Base-by-base conservation (phyloP, 2,329 filamentous ascomycete species). In the Zymoseptoria crescenta region DNA sequence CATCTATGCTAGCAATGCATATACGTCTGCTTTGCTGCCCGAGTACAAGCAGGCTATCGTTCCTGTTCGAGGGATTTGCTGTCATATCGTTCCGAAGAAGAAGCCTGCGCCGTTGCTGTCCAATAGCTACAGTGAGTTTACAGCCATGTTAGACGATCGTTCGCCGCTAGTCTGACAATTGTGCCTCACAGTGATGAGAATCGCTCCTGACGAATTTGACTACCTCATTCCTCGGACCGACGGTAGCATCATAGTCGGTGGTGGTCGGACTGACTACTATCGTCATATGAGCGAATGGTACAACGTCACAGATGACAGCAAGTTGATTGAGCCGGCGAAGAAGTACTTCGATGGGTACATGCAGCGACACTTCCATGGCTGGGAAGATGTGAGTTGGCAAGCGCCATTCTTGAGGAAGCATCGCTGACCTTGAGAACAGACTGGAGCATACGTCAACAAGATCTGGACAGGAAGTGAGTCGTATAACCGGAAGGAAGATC, bases 301-400 rank as follows among this genome's bases (percentile, higher is more conserved):
- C 60, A 70, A 75, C 19, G 78, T 76, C 49, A 72, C 71, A 4
- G 76, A 81, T 54, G 81, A 83, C 64, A 70, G 72, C 4, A 70
- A 68, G 4, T 64, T 78, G 3, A 78, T 83, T n/a, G 72, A 74
- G 3, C 61, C 69, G 0, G 76, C 76, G 0, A 70, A 71, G 35
- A 54, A 68, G 24, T 78, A 81, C 65, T 83, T 80, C 61, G 71
- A 77, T 21, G 71, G 71, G 0, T 80, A 79, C 56, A 81, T 82
- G 75, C 76, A 78, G 60, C 67, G 73, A 4, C 73, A 74, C 53
- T 81, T 81, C 57, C 67, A 61, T 0, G 80, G 80, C 0, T 83
- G 80, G 80, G 77, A 81, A 53, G 63, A 74, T 21, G 49, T 51
- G 20, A 8, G 49, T 51, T 48, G 41, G 49, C n/a, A 29, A 52